Percentiles rank a stretch among this genome's conserved stretches.
phyloP scores from a whole-genome alignment of 345 rosid species.

The Chamaenerion angustifolium region DNA sequence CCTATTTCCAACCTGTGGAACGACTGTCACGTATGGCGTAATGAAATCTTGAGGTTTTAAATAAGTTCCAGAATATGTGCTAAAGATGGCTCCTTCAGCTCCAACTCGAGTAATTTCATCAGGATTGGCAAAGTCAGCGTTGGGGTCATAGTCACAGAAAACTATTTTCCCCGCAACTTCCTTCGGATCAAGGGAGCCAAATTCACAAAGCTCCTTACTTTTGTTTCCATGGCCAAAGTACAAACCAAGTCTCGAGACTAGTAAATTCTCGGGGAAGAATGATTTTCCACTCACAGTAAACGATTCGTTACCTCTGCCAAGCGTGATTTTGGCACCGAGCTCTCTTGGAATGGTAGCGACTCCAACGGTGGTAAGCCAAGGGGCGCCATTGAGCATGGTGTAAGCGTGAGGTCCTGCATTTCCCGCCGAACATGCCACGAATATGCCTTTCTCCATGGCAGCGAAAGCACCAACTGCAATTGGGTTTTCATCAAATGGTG shows the following conservation, averaged over 20 bases:
- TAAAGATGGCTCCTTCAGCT: constrained; percentile 28
- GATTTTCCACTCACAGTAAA: constrained; percentile 17
- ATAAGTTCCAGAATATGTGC: constrained; percentile 10
- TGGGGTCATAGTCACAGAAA: constrained; percentile 20
- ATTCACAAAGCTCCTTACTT: constrained; percentile 23
- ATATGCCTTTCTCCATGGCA: constrained; percentile 34
- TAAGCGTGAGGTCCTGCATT: constrained; percentile 28
- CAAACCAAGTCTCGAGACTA: constrained; percentile 17
- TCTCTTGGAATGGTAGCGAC: constrained; percentile 27
- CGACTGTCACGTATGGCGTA: constrained; percentile 16
- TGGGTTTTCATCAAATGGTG: constrained; percentile 28
- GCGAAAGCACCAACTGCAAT: constrained; percentile 45
- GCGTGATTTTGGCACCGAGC: constrained; percentile 13
- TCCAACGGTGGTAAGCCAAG: constrained; percentile 32
- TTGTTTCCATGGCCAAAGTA: constrained; percentile 28
- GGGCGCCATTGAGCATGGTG: constrained; percentile 25
- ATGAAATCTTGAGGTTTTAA: constrained; percentile 8
- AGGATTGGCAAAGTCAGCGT: background rate
- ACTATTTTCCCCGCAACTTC: constrained; percentile 26
- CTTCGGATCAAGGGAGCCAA: constrained; percentile 13
- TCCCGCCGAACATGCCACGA: constrained; percentile 36
- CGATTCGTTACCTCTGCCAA: constrained; percentile 11
- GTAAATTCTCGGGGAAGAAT: constrained; percentile 22
- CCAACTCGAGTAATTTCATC: constrained; percentile 11
- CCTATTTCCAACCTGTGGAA: constrained; percentile 11